Percentiles rank a stretch among this genome's conserved stretches.
phyloP scores from a whole-genome alignment of 1,139 yeast genomes.

The Yamadazyma conglobata region DNA sequence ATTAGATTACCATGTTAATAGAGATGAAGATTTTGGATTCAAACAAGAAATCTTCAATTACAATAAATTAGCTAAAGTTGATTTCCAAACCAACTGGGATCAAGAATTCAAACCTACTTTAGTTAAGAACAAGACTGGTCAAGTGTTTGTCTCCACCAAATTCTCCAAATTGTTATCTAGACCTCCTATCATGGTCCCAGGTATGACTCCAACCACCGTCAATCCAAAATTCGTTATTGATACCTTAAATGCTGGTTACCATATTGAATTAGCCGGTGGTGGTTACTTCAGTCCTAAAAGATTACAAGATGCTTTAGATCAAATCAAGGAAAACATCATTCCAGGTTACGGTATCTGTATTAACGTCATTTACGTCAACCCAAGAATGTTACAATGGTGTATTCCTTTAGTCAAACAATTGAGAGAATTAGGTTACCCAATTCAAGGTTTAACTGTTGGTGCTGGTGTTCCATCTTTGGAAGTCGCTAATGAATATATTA shows the following conservation, averaged over 20 bases:
- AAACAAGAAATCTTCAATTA: conserved; percentile 91
- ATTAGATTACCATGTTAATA: conserved; percentile 49
- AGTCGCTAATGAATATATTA: conserved; percentile 94
- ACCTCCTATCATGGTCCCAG: conserved; percentile 97
- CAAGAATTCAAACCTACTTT: conserved; percentile 83
- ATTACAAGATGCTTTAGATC: conserved; percentile 73
- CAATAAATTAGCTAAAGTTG: conserved; percentile 53
- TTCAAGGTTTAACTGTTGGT: conserved; percentile 94
- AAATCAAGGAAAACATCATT: conserved; percentile 58
- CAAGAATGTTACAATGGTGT: conserved; percentile 98
- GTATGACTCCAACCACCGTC: conserved; percentile 98
- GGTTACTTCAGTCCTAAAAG: conserved; percentile 78
- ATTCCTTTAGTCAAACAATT: conserved; percentile 88
- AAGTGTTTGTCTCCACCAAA: conserved; percentile 85
- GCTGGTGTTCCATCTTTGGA: conserved; percentile 99
- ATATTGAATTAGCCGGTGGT: conserved; percentile 98
- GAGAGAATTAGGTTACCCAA: conserved; percentile 90
- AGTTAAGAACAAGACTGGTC: conserved; percentile 68
- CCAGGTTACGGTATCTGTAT: conserved; percentile 92
- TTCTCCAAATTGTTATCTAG: conserved; percentile 89
- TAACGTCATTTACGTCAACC: conserved; percentile 92
- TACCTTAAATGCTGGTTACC: conserved; percentile 93
- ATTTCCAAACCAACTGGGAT: conserved; percentile 90
- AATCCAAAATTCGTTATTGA: conserved; percentile 92
- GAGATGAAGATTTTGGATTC: conserved; percentile 77